Conservation (phyloP, 345 rosid species). For the Gossypium anomalum region DNA sequence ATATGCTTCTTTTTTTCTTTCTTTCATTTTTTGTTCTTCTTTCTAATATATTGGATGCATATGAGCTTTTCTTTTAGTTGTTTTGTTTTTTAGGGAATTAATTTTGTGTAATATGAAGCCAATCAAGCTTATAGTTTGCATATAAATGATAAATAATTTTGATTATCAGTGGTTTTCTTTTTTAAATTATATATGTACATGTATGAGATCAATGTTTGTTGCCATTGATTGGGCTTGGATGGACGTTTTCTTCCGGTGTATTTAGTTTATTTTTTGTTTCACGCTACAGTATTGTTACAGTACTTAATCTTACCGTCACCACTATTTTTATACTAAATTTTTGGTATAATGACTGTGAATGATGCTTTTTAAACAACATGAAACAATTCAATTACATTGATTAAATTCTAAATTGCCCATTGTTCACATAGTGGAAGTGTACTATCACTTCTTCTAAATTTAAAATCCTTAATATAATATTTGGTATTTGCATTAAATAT, state of each 20-base stretch:
- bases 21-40: neutral
- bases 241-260: too few species aligned
- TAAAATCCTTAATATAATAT: too few species aligned
- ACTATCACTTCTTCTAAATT: too few species aligned
- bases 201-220: neutral
- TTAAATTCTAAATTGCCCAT: too few species aligned
- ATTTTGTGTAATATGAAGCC: neutral
- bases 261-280: too few species aligned
- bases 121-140: neutral
- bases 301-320: rapidly evolving
- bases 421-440: too few species aligned
- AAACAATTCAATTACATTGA: too few species aligned
- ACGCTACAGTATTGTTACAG: rapidly evolving
- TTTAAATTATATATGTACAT: neutral
- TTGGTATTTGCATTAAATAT: too few species aligned
- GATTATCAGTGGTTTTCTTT: neutral
- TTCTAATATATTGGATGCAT: neutral
- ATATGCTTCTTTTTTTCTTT: neutral
- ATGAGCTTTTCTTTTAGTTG: neutral
- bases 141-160: neutral
- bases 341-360: too few species aligned
- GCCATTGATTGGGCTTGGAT: neutral
- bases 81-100: neutral
- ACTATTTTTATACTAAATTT: too few species aligned
- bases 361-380: too few species aligned